phyloP scores from a whole-genome alignment of 345 rosid species.

The Mangifera indica region DNA sequence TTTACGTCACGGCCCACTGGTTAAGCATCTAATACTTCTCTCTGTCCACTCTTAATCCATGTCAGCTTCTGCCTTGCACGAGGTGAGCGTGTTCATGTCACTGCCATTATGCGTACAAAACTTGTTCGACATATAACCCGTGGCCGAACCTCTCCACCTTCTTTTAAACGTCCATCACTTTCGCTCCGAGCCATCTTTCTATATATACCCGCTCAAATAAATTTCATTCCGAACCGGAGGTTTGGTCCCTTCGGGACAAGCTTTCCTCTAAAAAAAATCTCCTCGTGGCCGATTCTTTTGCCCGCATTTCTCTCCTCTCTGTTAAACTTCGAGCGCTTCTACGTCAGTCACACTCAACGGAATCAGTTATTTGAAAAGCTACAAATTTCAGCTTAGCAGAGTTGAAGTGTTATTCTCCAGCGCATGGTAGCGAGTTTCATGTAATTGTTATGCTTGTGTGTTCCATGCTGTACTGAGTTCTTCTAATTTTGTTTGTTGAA shows the following conservation, averaged over 20 bases:
- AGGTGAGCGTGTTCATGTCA: conserved; percentile 8
- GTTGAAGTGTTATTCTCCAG: conserved; percentile 2
- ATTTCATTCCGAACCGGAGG: conserved; percentile 11
- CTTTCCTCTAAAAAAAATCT: background rate
- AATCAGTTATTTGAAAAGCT: background rate
- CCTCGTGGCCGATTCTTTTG: conserved; percentile 13
- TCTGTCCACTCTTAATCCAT: background rate
- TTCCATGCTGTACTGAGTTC: background rate
- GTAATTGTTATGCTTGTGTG: background rate
- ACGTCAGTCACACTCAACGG: conserved; percentile 24
- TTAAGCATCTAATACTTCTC: conserved; percentile 12
- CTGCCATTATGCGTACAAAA: background rate
- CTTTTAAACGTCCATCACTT: background rate
- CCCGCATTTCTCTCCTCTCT: too few species aligned
- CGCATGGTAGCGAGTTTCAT: background rate
- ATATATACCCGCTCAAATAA: background rate
- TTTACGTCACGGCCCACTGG: conserved; percentile 11
- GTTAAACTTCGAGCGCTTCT: conserved; percentile 25
- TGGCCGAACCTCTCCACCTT: background rate
- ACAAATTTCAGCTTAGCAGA: background rate
- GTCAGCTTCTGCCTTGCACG: background rate
- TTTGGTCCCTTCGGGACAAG: background rate
- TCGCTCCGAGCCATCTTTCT: background rate
- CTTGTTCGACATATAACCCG: conserved; percentile 21
- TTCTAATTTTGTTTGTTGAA: background rate